phyloP scores from a whole-genome alignment of 176 grass and related monocot species.

The Pontederia crassipes region DNA sequence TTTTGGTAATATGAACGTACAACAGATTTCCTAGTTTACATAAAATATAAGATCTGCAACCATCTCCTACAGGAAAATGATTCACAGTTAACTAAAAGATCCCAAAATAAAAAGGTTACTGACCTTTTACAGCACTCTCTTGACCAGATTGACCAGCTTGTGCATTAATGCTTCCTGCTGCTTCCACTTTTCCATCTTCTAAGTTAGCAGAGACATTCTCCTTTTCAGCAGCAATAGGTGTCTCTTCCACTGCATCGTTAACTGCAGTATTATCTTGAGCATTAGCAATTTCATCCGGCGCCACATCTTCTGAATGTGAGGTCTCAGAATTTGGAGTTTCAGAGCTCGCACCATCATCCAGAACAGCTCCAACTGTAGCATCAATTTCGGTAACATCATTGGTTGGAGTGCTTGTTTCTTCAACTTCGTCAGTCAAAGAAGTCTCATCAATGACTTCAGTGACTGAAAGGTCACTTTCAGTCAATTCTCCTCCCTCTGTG shows the following conservation, averaged over 20 bases:
- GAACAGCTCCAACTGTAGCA: conserved; percentile 9
- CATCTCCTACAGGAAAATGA: not conserved
- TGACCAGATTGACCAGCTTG: conserved; percentile 17
- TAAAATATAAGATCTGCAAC: not conserved
- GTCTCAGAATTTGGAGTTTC: not conserved
- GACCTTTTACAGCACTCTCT: conserved; percentile 46
- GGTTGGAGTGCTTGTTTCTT: conserved; percentile 23
- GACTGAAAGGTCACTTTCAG: conserved; percentile 6
- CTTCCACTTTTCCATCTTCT: conserved; percentile 23
- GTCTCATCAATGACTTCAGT: not conserved
- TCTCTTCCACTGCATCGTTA: conserved; percentile 9
- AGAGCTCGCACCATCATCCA: conserved; percentile 11
- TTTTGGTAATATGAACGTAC: not conserved
- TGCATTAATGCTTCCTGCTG: conserved; percentile 19
- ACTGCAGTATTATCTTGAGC: conserved; percentile 15
- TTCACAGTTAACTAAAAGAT: not conserved
- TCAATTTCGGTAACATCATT: conserved; percentile 15
- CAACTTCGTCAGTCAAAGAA: not conserved
- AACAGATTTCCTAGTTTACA: not conserved
- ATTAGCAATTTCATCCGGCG: conserved; percentile 1
- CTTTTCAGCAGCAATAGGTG: conserved; percentile 15
- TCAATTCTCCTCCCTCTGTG: conserved; percentile 1
- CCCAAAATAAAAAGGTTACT: conserved; percentile 29
- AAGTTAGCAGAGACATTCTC: conserved; percentile 16
- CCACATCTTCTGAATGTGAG: not conserved